Evolutionary conservation across 2,329 filamentous ascomycete species (phyloP), one percentile per base, ranked within the genome.

Genomic region (Dactylellina sp.): DNA sequence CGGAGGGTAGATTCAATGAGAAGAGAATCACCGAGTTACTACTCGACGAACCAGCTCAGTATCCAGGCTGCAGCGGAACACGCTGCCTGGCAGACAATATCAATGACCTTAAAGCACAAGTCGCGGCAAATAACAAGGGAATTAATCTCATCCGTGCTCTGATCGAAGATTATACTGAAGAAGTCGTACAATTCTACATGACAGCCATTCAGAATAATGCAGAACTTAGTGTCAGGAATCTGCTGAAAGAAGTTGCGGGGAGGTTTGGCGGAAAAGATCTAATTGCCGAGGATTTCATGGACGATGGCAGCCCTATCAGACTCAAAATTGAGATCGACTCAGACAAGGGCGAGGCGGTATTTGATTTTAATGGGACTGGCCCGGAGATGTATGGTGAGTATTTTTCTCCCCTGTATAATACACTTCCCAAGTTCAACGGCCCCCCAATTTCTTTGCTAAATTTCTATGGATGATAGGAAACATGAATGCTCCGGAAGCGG

Each of bases 41-140:
- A 3, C 87, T 91, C 61, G 84, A 88, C 12, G 90, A 93, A 75
- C 92, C 92, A 0, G 90, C 90, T 0, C 84, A 89, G 77, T 88
- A 91, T 76, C 87, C 89, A 0, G 92, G 90, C 0, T 95, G 91
- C 81, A 89, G 87, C 61, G 92, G 91, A 1, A 93, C 92, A 0
- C 84, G 92, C 46, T 92, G 91, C 79, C 83, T 96, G 0, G 88
- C 87, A 7, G 92, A 96, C 80, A 96, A 96, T 79, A 84, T 96
- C 76, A 93, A 92, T 59, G 92, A 96, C 79, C 84, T 96, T 42
- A 93, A 93, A 80, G 92, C 92, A 0, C 92, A 96, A 79, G 89
- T 95, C 11, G 91, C 92, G 0, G 91, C 92, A 11, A 96, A 96
- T 78, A 89, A 92, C 77, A 93, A 93, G 77, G 92, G 92, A 7